Base-by-base conservation (phyloP, 805 yeast genomes). In the Martiniozyma abietophila region DNA sequence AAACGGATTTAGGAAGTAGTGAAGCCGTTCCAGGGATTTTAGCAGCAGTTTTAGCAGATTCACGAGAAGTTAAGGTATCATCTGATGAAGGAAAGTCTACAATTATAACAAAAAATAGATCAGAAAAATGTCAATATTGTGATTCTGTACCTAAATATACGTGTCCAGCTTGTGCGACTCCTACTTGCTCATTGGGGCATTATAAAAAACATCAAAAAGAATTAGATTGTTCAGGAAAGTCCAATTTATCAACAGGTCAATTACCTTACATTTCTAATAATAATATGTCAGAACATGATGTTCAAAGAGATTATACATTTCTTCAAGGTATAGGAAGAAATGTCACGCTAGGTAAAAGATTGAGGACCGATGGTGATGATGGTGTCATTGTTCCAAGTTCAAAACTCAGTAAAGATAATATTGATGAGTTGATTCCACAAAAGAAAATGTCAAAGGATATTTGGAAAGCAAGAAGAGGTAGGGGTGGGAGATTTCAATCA, bases 241-340 rank as follows among this genome's bases (percentile, higher is more conserved):
- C 74, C 22, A 84, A 80, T 48, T 19, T 45, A 1, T 41, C 54
- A 1, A 14, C 29, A 11, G 49, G 47, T 7, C 71, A 71, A 10
- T 31, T 41, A 26, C 59, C 59, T 29, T 84, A 74, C 49, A 58
- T 81, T 1, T 47, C 74, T 1, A 64, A 69, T 33, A 53, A 55
- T 4, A 65, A 65, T 3, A 54, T 85, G 6, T 58, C 59, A 18
- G 56, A 58, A 7, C 45, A 54, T 5, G 71, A 75, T 29, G 71
- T 86, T 6, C 85, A 86, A 49, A 58, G 96, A 41, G 96, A 88
- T 52, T 88, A 85, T 54, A 80, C 83, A 50, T 83, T 82, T 49
- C 56, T 88, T 21, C 62, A 71, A 38, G 62, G 61, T 15, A 45
- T 86, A 35, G 77, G 76, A 31, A 59, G 96, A 28, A 54, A 65